Base-by-base conservation (phyloP, 345 rosid genomes). In the Dimocarpus longan region DNA sequence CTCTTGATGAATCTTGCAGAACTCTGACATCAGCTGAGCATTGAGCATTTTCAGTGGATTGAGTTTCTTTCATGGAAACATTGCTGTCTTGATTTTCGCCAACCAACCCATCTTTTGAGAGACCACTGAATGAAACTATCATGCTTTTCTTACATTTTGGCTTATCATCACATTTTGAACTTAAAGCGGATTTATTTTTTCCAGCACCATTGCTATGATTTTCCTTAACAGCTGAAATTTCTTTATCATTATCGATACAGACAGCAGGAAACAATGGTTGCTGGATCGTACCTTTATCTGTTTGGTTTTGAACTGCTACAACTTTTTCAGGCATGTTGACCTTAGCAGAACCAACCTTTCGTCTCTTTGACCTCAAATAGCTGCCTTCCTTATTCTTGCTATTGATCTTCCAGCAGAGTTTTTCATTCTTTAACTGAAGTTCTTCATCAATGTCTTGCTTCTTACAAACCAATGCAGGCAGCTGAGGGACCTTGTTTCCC, bases 311-410 rank as follows among this genome's bases (percentile, higher is more conserved):
- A 78, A 74, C 71, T 78, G 43, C 21, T 44, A 67, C 8, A 56
- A 15, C 68, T 10, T 74, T 81, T 68, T 57, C 76, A 18, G 64
- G 13, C 48, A 70, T 44, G 37, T 68, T 52, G 42, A 67, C 77
- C 42, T 78, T 70, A 32, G 71, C 26, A 32, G 77, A 73, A 40
- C 46, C 74, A 21, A 43, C 21, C 76, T 81, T 85, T 63, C 11
- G 82, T 64, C 80, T 82, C 80, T 83, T 84, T 43, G 74, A 83
- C 68, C 54, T 60, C 26, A 66, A 54, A n/a, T 73, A 43, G 46
- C 46, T 1, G 76, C 69, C 78, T 71, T 65, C 71, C 78, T 68
- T 68, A 62, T 11, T 2, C 24, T 43, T 40, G 46, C 43, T n/a
- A 50, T 32, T 71, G 4, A 24, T 68, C 43, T 50, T 81, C 37